These are phyloP conservation scores for Hortiboletus campestris DNA, from an alignment of 768 basidiomycete genomes.

Conservation along the genomic window DNA sequence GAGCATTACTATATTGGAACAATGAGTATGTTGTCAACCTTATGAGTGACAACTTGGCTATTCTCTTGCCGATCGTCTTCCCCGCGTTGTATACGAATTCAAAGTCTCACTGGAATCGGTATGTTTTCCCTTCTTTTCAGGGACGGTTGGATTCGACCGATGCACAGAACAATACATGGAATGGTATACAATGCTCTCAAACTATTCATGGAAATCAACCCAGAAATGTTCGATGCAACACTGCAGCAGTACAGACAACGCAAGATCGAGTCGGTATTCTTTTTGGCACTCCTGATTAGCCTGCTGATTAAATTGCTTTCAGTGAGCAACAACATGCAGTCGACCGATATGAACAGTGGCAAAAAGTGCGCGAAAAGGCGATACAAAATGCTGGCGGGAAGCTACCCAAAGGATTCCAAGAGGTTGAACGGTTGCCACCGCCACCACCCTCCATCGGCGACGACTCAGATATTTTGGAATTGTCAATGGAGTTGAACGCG, in stretches of 20 bases:
- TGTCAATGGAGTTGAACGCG: constrained; percentile 87
- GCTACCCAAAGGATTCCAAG: constrained; percentile 68
- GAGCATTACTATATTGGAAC: constrained; percentile 97
- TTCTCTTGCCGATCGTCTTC: constrained; percentile 94
- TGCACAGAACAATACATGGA: constrained; percentile 87
- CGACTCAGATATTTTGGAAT: constrained; percentile 82
- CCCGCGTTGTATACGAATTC: constrained; percentile 95
- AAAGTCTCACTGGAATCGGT: constrained; percentile 99
- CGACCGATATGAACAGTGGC: constrained; percentile 86
- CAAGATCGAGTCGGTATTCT: constrained; percentile 68
- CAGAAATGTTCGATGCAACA: constrained; percentile 90
- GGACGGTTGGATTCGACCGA: constrained; percentile 8
- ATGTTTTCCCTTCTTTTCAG: constrained; percentile 28
- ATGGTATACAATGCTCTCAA: constrained; percentile 99
- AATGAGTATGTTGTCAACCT: constrained; percentile 99
- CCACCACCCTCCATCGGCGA: constrained; percentile 75
- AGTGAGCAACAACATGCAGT: constrained; percentile 90
- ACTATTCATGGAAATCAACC: constrained; percentile 98
- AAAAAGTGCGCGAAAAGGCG: constrained; percentile 76
- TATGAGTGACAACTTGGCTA: constrained; percentile 92
- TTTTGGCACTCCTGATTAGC: neutral
- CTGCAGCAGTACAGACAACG: constrained; percentile 92
- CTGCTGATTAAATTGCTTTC: constrained; percentile 8
- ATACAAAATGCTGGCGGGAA: constrained; percentile 67
- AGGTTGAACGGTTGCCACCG: constrained; percentile 69